A percentile compares a stretch with the other conserved stretches of the same genome.
Conservation (phyloP, 208 protist species). For the Acanthamoeba comandoni region DNA sequence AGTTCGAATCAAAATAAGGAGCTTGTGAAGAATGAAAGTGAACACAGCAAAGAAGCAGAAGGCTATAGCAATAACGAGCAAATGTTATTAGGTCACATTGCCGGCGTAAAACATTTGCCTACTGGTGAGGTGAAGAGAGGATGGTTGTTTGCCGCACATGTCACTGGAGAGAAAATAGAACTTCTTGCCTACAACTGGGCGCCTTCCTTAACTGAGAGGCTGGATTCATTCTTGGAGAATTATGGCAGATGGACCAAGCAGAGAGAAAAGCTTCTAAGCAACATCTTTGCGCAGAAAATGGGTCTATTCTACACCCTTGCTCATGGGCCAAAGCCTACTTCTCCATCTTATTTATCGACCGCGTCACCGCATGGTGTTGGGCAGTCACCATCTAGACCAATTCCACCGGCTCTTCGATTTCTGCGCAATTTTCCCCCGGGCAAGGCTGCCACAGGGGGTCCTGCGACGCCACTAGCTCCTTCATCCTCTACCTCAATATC, state of each 20-base stretch:
- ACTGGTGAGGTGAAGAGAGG: not conserved
- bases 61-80: not conserved
- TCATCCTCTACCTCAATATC: not conserved
- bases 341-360: not conserved
- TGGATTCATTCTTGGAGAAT: conserved; percentile 48
- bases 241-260: conserved; percentile 40
- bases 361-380: not conserved
- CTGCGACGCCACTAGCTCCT: not conserved
- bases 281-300: conserved; percentile 36
- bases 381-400: not conserved
- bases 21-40: not conserved
- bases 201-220: conserved; percentile 35
- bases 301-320: not conserved
- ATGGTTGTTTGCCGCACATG: conserved; percentile 42
- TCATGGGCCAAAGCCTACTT: conserved; percentile 10
- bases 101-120: too few relatives aligned
- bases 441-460: not conserved
- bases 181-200: conserved; percentile 69
- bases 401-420: conserved; percentile 38
- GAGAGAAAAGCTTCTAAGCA: conserved; percentile 9
- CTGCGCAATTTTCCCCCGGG: conserved; percentile 20
- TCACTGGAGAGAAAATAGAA: conserved; percentile 32
- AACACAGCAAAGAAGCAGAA: not conserved
- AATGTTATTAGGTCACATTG: not conserved
- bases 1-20: not conserved